A percentile compares a stretch with the other conserved stretches of the same genome.
These are phyloP conservation scores for Myxozyma geophila DNA, from an alignment of 805 yeast genomes.

Conservation along the genomic window DNA sequence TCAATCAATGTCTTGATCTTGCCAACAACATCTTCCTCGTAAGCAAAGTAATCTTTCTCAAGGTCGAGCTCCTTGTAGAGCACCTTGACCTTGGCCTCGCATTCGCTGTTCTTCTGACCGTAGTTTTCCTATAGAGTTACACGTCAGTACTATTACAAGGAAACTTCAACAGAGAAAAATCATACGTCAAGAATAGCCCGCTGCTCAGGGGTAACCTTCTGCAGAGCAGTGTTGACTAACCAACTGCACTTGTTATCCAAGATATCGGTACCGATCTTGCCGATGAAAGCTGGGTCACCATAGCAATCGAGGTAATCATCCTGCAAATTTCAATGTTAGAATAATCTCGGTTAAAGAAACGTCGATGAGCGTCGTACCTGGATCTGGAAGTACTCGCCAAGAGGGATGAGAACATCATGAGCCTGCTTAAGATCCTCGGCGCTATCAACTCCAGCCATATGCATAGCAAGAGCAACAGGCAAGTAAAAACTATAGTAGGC, in stretches of 20 bases:
- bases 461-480: constrained; percentile 97
- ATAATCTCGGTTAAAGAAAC: not conserved
- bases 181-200: constrained; percentile 71
- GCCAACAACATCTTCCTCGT: constrained; percentile 77
- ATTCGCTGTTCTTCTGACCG: constrained; percentile 75
- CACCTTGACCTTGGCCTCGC: constrained; percentile 71
- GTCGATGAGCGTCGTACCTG: constrained; percentile 50
- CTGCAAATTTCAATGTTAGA: not conserved
- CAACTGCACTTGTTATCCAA: constrained; percentile 98
- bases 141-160: constrained; percentile 30
- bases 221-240: constrained; percentile 92
- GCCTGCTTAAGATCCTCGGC: constrained; percentile 85
- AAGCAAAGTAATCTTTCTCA: constrained; percentile 69
- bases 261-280: constrained; percentile 98
- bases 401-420: constrained; percentile 81
- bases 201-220: constrained; percentile 77
- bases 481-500: constrained; percentile 96
- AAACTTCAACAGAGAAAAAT: not conserved
- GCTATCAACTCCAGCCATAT: constrained; percentile 76
- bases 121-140: constrained; percentile 57
- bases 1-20: constrained; percentile 68
- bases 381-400: constrained; percentile 98
- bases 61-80: constrained; percentile 76
- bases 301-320: constrained; percentile 97
- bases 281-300: constrained; percentile 96